Conservation (phyloP, 2,329 filamentous ascomycete species). For the Didymella pomorum region DNA sequence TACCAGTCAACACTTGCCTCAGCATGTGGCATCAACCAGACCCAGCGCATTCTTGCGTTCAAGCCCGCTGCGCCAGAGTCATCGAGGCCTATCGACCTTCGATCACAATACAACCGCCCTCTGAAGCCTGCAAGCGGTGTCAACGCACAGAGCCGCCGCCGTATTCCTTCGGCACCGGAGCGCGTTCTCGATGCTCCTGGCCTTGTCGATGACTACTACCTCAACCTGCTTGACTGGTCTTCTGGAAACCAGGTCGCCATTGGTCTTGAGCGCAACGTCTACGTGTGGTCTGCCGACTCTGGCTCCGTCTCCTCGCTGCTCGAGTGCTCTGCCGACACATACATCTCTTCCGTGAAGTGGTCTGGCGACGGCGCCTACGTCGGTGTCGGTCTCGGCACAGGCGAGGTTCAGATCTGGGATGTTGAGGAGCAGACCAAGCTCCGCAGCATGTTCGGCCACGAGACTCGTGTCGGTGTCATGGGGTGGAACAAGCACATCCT, state of each 20-base stretch:
- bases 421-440: slow-evolving; percentile 94
- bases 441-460: slow-evolving; percentile 97
- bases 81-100: slow-evolving; percentile 95
- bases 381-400: slow-evolving; percentile 90
- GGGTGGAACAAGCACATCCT: slow-evolving; percentile 98
- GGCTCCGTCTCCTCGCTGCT: slow-evolving; percentile 88
- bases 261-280: slow-evolving; percentile 94
- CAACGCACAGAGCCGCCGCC: slow-evolving; percentile 86
- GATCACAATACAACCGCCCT: slow-evolving; percentile 97
- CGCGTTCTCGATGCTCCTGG: slow-evolving; percentile 95
- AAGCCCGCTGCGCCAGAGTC: slow-evolving; percentile 98
- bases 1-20: slow-evolving; percentile 91
- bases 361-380: slow-evolving; percentile 97
- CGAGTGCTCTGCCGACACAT: slow-evolving; percentile 88
- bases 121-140: slow-evolving; percentile 77
- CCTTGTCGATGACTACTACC: slow-evolving; percentile 97
- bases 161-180: slow-evolving; percentile 93
- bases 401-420: slow-evolving; percentile 99
- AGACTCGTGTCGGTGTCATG: slow-evolving; percentile 96
- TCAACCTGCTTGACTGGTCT: slow-evolving; percentile 98
- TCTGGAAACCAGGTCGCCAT: slow-evolving; percentile 98
- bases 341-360: slow-evolving; percentile 99
- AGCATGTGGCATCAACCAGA: slow-evolving; percentile 90
- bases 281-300: slow-evolving; percentile 97
- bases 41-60: slow-evolving; percentile 95